Evolutionary conservation across 1,284 basidiomycete genomes (phyloP).

Genomic region (Ceratobasidium sp.): DNA sequence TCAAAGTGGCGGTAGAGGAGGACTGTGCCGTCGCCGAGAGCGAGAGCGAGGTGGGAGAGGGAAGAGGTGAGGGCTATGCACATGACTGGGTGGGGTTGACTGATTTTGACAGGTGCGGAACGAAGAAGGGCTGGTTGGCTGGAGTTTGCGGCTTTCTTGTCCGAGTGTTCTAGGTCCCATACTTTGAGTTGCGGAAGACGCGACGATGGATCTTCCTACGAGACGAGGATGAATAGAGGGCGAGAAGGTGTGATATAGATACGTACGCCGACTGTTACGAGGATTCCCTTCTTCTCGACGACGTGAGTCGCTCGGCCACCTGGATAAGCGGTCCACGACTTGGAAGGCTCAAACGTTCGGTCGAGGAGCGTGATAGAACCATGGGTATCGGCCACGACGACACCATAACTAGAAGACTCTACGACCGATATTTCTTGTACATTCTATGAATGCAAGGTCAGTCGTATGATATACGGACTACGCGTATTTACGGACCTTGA

Average conservation of each 20-base stretch:
- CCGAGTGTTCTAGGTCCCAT: constrained; percentile 84
- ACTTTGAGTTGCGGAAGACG: constrained; percentile 86
- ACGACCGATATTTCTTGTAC: constrained; percentile 78
- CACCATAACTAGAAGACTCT: constrained; percentile 67
- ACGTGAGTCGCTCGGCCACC: constrained; percentile 85
- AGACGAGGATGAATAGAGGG: neutral
- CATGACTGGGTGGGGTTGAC: constrained; percentile 81
- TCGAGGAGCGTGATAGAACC: constrained; percentile 81
- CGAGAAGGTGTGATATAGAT: neutral
- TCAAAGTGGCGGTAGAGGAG: constrained; percentile 91
- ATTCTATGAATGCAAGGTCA: constrained; percentile 56
- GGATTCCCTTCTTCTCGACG: constrained; percentile 77
- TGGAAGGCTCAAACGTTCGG: constrained; percentile 75
- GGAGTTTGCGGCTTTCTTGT: constrained; percentile 76
- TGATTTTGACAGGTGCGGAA: constrained; percentile 80
- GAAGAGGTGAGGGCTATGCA: constrained; percentile 78
- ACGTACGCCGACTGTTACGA: constrained; percentile 86
- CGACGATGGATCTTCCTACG: constrained; percentile 79
- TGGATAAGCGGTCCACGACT: constrained; percentile 81
- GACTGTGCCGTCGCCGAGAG: constrained; percentile 94
- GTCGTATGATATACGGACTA: constrained; percentile 22
- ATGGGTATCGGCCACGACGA: constrained; percentile 83
- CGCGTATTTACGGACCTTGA: constrained; percentile 64
- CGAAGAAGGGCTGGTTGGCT: constrained; percentile 75
- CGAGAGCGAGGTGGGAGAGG: constrained; percentile 89